phyloP scores from a whole-genome alignment of 1,139 yeast genomes.

The Debaryomyces udenii region DNA sequence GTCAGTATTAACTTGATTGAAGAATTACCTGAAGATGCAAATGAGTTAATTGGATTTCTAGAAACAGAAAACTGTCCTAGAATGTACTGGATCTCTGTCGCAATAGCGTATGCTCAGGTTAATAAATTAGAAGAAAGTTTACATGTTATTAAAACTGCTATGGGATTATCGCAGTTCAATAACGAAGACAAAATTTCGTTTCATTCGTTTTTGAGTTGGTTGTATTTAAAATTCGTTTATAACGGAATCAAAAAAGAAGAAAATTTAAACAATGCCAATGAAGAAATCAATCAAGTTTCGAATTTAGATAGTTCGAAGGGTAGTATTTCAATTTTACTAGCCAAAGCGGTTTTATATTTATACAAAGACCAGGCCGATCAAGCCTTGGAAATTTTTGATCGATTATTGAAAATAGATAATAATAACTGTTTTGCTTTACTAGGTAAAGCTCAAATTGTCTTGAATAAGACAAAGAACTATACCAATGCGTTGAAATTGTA shows the following conservation, averaged over 20 bases:
- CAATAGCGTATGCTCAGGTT: constrained; percentile 74
- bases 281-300: constrained; percentile 23
- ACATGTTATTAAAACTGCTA: constrained; percentile 64
- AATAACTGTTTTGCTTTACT: constrained; percentile 75
- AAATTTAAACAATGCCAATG: constrained; percentile 27
- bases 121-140: constrained; percentile 64
- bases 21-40: constrained; percentile 88
- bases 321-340: constrained; percentile 51
- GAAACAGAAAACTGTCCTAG: constrained; percentile 77
- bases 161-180: constrained; percentile 39
- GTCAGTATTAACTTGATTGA: constrained; percentile 66
- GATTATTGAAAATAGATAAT: constrained; percentile 50
- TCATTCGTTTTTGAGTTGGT: constrained; percentile 74
- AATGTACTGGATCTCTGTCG: constrained; percentile 83
- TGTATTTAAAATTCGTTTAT: constrained; percentile 49
- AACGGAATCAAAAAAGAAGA: constrained; percentile 30
- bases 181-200: constrained; percentile 57
- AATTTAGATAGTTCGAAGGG: constrained; percentile 19
- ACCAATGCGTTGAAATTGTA: constrained; percentile 74
- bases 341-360: constrained; percentile 57
- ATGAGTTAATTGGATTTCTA: constrained; percentile 75
- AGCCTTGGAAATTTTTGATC: constrained; percentile 65
- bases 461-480: constrained; percentile 70
- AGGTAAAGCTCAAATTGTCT: constrained; percentile 82
- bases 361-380: constrained; percentile 59